Percentiles rank a stretch among this genome's conserved stretches.
Conservation (phyloP, 805 yeast species). For the Sungouiella thailandica region DNA sequence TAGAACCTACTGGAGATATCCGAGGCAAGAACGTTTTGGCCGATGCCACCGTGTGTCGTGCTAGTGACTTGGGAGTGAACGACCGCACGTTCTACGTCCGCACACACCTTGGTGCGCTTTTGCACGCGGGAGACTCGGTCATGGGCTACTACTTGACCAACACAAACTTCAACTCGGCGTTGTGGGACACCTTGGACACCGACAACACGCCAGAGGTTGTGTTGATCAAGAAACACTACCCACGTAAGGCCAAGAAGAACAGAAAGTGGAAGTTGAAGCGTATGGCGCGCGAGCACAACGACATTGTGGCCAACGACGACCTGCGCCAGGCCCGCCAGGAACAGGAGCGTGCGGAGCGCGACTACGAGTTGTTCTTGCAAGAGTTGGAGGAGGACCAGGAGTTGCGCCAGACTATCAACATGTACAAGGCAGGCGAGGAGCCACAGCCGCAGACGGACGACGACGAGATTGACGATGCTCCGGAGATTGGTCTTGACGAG, state of each 20-base stretch:
- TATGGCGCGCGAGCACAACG: constrained; percentile 95
- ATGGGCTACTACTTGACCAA: constrained; percentile 85
- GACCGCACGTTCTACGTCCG: constrained; percentile 80
- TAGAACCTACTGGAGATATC: constrained; percentile 82
- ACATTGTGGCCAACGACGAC: constrained; percentile 69
- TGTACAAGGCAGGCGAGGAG: constrained; percentile 62
- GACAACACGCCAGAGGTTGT: constrained; percentile 78
- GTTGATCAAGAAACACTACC: constrained; percentile 82
- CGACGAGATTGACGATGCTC: constrained; percentile 72
- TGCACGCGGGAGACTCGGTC: constrained; percentile 95
- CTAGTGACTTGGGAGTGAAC: constrained; percentile 81
- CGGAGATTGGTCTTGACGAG: constrained; percentile 86
- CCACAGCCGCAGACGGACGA: constrained; percentile 26
- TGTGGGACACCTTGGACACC: constrained; percentile 66
- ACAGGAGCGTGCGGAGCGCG: constrained; percentile 86
- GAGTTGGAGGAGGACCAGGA: constrained; percentile 97
- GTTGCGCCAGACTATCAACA: constrained; percentile 81
- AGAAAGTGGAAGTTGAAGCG: constrained; percentile 91
- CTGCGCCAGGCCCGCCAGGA: constrained; percentile 80
- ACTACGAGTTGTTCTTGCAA: constrained; percentile 92
- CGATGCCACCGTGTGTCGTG: constrained; percentile 86
- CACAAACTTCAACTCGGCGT: constrained; percentile 82
- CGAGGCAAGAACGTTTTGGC: constrained; percentile 79
- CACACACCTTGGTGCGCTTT: constrained; percentile 87
- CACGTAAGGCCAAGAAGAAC: constrained; percentile 73